Evolutionary conservation across 257 asterid genomes (phyloP).

Genomic region (Rauvolfia tetraphylla): DNA sequence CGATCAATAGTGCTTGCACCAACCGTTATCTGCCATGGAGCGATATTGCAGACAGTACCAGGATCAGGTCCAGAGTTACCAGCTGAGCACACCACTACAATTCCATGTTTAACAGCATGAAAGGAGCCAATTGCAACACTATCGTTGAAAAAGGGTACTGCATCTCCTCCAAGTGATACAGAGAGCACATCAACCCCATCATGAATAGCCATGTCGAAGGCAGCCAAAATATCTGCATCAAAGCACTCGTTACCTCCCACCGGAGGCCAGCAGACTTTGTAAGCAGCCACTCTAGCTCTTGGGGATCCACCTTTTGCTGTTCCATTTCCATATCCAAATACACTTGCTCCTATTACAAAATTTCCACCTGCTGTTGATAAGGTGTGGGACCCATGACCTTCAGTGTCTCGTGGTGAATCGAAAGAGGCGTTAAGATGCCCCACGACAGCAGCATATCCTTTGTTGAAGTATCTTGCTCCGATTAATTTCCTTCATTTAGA

Average conservation of each 20-base stretch:
- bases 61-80: conserved; percentile 79
- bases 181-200: conserved; percentile 95
- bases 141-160: conserved; percentile 55
- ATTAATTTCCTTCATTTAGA: conserved; percentile 61
- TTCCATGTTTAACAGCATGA: conserved; percentile 76
- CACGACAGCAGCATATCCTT: conserved; percentile 56
- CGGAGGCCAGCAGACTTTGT: conserved; percentile 93
- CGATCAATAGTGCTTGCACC: conserved; percentile 90
- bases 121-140: conserved; percentile 86
- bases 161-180: conserved; percentile 72
- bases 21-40: conserved; percentile 89
- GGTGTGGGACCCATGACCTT: conserved; percentile 93
- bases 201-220: conserved; percentile 73
- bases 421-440: conserved; percentile 67
- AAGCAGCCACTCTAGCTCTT: conserved; percentile 79
- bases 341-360: conserved; percentile 60
- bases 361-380: conserved; percentile 92
- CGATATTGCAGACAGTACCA: conserved; percentile 64
- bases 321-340: conserved; percentile 79
- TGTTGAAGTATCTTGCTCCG: conserved; percentile 87
- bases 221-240: conserved; percentile 88
- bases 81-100: conserved; percentile 78
- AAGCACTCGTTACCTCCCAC: conserved; percentile 62
- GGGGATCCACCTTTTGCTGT: conserved; percentile 97
- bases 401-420: conserved; percentile 59